Conservation (phyloP, 1,284 basidiomycete genomes). For the Pseudozyma flocculosa region DNA sequence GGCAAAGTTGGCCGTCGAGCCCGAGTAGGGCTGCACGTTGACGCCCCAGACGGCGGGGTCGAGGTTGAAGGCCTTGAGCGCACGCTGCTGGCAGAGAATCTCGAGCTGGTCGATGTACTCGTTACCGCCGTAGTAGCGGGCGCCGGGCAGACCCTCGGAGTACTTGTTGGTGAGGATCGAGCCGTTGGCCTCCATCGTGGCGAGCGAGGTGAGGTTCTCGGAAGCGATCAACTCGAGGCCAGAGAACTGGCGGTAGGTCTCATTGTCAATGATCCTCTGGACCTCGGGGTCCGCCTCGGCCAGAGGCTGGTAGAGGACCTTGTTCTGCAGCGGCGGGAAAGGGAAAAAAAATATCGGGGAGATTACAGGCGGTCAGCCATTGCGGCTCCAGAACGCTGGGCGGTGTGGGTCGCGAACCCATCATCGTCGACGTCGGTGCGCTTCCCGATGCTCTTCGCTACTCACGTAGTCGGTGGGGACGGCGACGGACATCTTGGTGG, state of each 20-base stretch:
- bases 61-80: slow-evolving; percentile 93
- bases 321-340: too few relatives aligned
- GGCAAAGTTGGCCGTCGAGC: slow-evolving; percentile 76
- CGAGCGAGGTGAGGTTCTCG: slow-evolving; percentile 63
- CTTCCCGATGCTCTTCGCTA: too few relatives aligned
- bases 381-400: too few relatives aligned
- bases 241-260: slow-evolving; percentile 93
- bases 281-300: slow-evolving; percentile 90
- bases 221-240: slow-evolving; percentile 96
- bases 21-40: slow-evolving; percentile 99
- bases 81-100: slow-evolving; percentile 89
- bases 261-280: slow-evolving; percentile 96
- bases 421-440: too few relatives aligned
- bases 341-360: too few relatives aligned
- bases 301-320: slow-evolving; percentile 81
- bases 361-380: too few relatives aligned
- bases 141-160: slow-evolving; percentile 68
- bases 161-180: slow-evolving; percentile 99
- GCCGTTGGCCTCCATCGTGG: slow-evolving; percentile 90
- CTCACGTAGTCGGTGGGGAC: slow-evolving; percentile 54
- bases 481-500: slow-evolving; percentile 47
- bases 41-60: slow-evolving; percentile 91
- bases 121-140: slow-evolving; percentile 91
- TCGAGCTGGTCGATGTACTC: slow-evolving; percentile 93
- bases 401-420: too few relatives aligned